These are phyloP conservation scores for Boletus subluridellus DNA, from an alignment of 1,284 basidiomycete genomes.

Conservation along the genomic window DNA sequence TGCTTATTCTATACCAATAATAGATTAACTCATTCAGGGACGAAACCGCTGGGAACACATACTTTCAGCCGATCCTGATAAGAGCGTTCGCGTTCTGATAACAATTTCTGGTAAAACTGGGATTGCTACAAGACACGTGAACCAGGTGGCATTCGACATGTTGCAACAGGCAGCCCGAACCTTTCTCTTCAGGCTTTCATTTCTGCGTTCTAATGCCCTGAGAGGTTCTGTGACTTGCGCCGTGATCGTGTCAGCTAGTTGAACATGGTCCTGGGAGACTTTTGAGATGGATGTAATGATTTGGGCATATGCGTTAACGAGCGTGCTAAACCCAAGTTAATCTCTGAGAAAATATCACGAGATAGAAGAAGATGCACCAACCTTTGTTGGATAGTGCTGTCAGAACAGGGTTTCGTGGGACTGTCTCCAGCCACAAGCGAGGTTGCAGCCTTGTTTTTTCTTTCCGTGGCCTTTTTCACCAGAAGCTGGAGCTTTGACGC, in stretches of 20 bases:
- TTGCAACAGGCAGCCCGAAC: slow-evolving; percentile 30
- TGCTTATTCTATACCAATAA: slow-evolving; percentile 56
- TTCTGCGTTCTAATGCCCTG: slow-evolving; percentile 54
- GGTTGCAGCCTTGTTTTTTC: slow-evolving; percentile 57
- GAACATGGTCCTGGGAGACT: slow-evolving; percentile 65
- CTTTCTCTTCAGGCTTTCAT: slow-evolving; percentile 67
- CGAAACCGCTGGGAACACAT: slow-evolving; percentile 11
- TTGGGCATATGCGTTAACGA: slow-evolving; percentile 63
- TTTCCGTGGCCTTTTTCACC: slow-evolving; percentile 64
- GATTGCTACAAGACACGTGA: slow-evolving; percentile 47
- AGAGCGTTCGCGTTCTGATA: slow-evolving; percentile 64
- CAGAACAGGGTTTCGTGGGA: slow-evolving; percentile 61
- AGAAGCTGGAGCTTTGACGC: slow-evolving; percentile 64
- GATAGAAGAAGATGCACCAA: slow-evolving; percentile 26
- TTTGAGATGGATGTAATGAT: slow-evolving; percentile 59
- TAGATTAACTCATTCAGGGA: slow-evolving; percentile 5
- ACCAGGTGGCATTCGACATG: slow-evolving; percentile 5
- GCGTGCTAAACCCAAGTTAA: slow-evolving; percentile 46
- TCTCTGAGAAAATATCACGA: slow-evolving; percentile 14
- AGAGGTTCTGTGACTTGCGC: slow-evolving; percentile 64
- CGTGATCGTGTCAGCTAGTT: slow-evolving; percentile 59
- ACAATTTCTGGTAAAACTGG: slow-evolving; percentile 66
- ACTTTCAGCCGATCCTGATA: slow-evolving; percentile 72
- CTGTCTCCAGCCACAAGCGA: slow-evolving; percentile 60
- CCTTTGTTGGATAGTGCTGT: slow-evolving; percentile 54